A percentile compares a stretch with the other conserved stretches of the same genome.
phyloP scores from a whole-genome alignment of 306 rosid genomes.

The Calophaca sinica region DNA sequence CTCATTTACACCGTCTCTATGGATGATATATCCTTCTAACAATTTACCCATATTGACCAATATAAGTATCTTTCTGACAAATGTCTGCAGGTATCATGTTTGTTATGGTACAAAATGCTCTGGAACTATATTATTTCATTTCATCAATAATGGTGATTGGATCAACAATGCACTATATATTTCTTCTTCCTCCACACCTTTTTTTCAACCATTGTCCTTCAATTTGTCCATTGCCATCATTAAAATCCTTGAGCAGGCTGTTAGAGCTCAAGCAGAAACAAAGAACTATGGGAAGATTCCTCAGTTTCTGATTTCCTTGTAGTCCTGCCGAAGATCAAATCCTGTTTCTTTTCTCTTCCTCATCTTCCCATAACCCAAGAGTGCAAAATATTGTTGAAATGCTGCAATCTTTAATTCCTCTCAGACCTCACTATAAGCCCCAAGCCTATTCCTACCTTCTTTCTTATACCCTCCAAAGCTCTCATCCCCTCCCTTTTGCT shows the following conservation, averaged over 20 bases:
- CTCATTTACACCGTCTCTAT: background rate
- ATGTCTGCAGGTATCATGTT: constrained; percentile 43
- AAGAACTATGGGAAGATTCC: constrained; percentile 55
- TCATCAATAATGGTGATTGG: constrained; percentile 42
- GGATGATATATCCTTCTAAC: background rate
- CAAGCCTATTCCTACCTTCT: constrained; percentile 57
- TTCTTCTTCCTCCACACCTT: constrained; percentile 29
- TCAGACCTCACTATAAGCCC: constrained; percentile 57
- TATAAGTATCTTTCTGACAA: constrained; percentile 20
- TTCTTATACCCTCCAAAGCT: constrained; percentile 58
- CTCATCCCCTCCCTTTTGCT: constrained; percentile 62
- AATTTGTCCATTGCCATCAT: constrained; percentile 41
- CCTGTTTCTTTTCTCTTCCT: constrained; percentile 59
- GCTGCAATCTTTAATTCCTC: constrained; percentile 58
- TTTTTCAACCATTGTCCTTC: constrained; percentile 46
- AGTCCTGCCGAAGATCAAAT: constrained; percentile 51
- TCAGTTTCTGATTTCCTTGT: constrained; percentile 50
- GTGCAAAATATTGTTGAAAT: constrained; percentile 62
- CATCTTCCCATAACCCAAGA: constrained; percentile 49
- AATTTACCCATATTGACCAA: constrained; percentile 10
- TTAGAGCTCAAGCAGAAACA: constrained; percentile 56
- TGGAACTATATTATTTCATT: background rate
- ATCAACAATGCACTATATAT: constrained; percentile 44
- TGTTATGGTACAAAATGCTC: constrained; percentile 16
- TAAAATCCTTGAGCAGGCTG: constrained; percentile 45